These are phyloP conservation scores for Kwoniella shandongensis DNA, from an alignment of 768 basidiomycete species.

Conservation along the genomic window DNA sequence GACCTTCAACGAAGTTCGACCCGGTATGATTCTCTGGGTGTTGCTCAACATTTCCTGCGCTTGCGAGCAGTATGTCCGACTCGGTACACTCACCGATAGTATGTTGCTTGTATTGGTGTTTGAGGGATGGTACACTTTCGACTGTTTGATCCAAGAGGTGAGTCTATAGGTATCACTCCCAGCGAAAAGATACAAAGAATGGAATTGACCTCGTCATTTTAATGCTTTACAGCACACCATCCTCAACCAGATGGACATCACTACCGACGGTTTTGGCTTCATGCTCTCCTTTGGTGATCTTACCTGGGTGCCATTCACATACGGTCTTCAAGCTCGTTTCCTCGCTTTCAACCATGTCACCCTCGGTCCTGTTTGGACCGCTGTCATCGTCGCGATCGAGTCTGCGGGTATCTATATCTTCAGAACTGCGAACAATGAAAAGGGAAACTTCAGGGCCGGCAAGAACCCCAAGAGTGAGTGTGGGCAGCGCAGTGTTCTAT, in stretches of 20 bases:
- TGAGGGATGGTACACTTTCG: slow-evolving; percentile 82
- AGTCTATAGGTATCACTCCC: slow-evolving; percentile 21
- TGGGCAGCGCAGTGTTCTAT: background rate
- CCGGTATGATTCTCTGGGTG: slow-evolving; percentile 87
- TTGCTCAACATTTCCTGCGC: slow-evolving; percentile 86
- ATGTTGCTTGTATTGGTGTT: slow-evolving; percentile 86
- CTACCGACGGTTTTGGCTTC: slow-evolving; percentile 95
- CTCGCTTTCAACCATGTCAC: slow-evolving; percentile 85
- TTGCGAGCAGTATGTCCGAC: slow-evolving; percentile 82
- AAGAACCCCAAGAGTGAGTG: slow-evolving; percentile 83
- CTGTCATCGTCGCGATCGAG: slow-evolving; percentile 66
- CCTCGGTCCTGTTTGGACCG: slow-evolving; percentile 64
- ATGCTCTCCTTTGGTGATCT: slow-evolving; percentile 95
- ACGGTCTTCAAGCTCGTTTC: slow-evolving; percentile 89
- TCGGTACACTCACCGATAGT: slow-evolving; percentile 78
- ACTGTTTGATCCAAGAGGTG: slow-evolving; percentile 88
- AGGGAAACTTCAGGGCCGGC: slow-evolving; percentile 92
- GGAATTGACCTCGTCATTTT: too few relatives aligned
- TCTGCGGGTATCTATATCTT: slow-evolving; percentile 86
- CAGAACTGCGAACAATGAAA: slow-evolving; percentile 81
- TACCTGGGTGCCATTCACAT: slow-evolving; percentile 90
- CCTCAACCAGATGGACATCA: slow-evolving; percentile 96
- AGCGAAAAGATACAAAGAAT: too few relatives aligned
- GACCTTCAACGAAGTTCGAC: slow-evolving; percentile 79
- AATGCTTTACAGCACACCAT: slow-evolving; percentile 78